Base-by-base conservation (phyloP, 2,329 filamentous ascomycete species). In the Zopfia rhizophila region DNA sequence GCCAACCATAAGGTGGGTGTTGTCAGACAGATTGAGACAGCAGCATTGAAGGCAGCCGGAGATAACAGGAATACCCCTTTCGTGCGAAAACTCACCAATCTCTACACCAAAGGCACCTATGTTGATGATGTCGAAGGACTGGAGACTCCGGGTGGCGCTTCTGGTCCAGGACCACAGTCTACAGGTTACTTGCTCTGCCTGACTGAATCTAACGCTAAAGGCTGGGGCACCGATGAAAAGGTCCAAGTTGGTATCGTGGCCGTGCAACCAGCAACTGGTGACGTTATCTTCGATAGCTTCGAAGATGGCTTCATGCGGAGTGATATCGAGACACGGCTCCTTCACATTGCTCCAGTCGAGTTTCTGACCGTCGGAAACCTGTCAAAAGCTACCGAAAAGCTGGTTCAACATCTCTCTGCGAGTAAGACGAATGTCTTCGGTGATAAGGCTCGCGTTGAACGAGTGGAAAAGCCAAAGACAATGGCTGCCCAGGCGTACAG, bases 31-130 rank as follows among this genome's bases (percentile, higher is more conserved):
- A 80, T 96, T 19, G 94, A 99, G 72, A 99, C 94, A 0, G 94
- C 94, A 2, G 94, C 94, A 0, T 77, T 99, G 50, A 99, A 99
- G 70, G 96, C 96, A 54, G 94, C 86, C 1, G 93, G 94, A 31
- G 91, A 96, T 68, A 99, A 97, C 71, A 85, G 90, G 46, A 97
- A 96, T 65, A 84, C 91, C 0, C 92, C 94, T 0, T 99, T 99
- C 61, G 84, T 91, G 25, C 86, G 94, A 24, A 94, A 96, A 62
- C 84, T 99, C 61, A 97, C 94, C 12, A 97, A 96, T 65, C 80
- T 99, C 5, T 99, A 99, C 73, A 99, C 94, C 7, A 99, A 97
- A 71, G 94, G 92, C 30, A 99, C 94, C 2, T 99, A 97, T 61
- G 88, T 99, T 45, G 94, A 97, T 65, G 94, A 99, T 68, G 82